These are phyloP conservation scores for Styphnolobium japonicum DNA, from an alignment of 306 rosid species.

Conservation along the genomic window DNA sequence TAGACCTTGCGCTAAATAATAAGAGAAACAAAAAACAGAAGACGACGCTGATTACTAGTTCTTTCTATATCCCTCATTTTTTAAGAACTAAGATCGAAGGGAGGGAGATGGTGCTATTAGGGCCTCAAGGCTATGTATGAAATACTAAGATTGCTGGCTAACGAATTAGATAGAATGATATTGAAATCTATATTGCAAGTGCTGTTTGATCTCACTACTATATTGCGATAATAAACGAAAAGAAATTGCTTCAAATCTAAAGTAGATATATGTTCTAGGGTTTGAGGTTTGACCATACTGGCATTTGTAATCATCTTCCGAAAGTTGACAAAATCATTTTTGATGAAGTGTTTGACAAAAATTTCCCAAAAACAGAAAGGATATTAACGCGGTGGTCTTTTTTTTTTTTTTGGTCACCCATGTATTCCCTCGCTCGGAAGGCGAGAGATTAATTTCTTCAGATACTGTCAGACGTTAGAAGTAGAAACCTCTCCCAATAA, in stretches of 20 bases:
- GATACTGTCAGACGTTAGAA: too few relatives aligned
- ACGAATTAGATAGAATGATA: not conserved
- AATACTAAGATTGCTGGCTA: not conserved
- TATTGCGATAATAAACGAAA: not conserved
- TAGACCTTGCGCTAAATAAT: not conserved
- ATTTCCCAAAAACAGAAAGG: not conserved
- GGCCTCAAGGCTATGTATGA: not conserved
- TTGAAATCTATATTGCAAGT: not conserved
- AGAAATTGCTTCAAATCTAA: not conserved
- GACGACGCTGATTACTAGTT: not conserved
- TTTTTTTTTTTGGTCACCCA: too few relatives aligned
- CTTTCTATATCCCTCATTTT: not conserved
- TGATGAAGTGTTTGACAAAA: not conserved
- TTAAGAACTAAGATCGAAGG: too few relatives aligned
- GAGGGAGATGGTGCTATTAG: not conserved
- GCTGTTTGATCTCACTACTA: not conserved
- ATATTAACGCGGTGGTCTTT: too few relatives aligned
- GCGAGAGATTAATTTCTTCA: too few relatives aligned
- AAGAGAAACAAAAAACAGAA: not conserved
- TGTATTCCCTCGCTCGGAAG: too few relatives aligned
- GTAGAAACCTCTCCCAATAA: too few relatives aligned
- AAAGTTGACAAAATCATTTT: not conserved
- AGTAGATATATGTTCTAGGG: not conserved
- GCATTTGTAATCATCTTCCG: not conserved
- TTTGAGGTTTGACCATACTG: not conserved